Conservation (phyloP, 1,284 basidiomycete genomes). For the Boletus smithii region DNA sequence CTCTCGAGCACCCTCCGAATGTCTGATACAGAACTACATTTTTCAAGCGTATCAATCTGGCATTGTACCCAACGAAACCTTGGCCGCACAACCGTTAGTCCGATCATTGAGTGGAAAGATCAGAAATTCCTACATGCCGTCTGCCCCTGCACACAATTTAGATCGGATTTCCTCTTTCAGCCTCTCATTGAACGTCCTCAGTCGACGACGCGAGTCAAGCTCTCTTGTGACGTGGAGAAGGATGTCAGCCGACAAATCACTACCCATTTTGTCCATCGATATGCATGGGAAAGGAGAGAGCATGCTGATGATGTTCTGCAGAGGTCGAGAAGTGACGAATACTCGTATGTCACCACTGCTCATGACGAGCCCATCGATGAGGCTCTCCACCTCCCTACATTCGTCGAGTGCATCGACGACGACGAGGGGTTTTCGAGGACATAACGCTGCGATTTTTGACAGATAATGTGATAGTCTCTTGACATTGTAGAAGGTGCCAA, state of each 20-base stretch:
- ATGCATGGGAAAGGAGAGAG: constrained; percentile 2
- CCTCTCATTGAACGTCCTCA: not conserved
- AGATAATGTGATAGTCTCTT: constrained; percentile 2
- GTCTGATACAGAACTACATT: not conserved
- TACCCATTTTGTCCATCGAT: constrained; percentile 8
- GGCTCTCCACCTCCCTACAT: constrained; percentile 1
- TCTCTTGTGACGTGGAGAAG: constrained; percentile 3
- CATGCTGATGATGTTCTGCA: not conserved
- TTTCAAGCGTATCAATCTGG: constrained; percentile 10
- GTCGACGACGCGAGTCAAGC: constrained; percentile 4
- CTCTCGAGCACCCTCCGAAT: constrained; percentile 4
- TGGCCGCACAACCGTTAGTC: not conserved
- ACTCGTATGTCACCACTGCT: not conserved
- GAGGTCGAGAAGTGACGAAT: constrained; percentile 9
- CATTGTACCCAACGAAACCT: constrained; percentile 19
- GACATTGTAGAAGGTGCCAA: constrained; percentile 6
- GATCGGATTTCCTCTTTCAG: constrained; percentile 9
- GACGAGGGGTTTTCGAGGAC: not conserved
- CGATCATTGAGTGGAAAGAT: not conserved
- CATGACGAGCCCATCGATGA: constrained; percentile 3
- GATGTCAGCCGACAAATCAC: constrained; percentile 7
- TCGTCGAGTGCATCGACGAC: not conserved
- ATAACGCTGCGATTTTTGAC: constrained; percentile 1
- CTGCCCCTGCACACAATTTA: constrained; percentile 1
- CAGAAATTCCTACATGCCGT: constrained; percentile 8